Base-by-base conservation (phyloP, 1,284 basidiomycete species). In the Pascua sp. region DNA sequence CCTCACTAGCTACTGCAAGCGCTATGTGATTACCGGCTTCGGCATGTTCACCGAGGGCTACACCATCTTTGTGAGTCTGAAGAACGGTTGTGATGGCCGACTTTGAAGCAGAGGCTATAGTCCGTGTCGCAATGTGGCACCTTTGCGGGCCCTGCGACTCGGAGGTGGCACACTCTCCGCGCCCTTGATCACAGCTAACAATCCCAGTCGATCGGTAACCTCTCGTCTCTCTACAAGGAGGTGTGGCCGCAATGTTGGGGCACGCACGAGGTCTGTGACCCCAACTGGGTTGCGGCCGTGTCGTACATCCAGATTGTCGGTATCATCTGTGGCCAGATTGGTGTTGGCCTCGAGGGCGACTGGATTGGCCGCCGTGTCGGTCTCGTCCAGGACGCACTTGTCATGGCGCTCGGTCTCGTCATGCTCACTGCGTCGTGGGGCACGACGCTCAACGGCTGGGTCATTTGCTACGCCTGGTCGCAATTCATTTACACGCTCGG, bases 351-450 rank as follows among this genome's bases (percentile, higher is more conserved):
- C 65, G 81, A 83, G 66, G 81, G 80, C 53, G 82, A 83, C 65
- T 83, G 80, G 80, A 79, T 83, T 58, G 81, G 81, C 42, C 75
- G 81, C 55, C 74, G 75, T 61, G 80, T 80, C 57, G 80, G 81
- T 62, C 73, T 81, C 66, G 72, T 78, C 42, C 77, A 79, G 66
- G 77, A 77, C 53, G 76, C 77, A 1, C 63, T 76, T 51, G 64
- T 78, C 60, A 76, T 77, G 76, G 67, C 69, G 41, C 63, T 83
- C 50, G 81, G 80, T 57, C 75, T 81, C 52, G 67, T 81, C 66
- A 81, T 82, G 79, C 76, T 83, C 47, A 82, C 80, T 17, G 78
- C 79, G 15, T 79, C 80, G 62, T 83, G 82, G 82, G 81, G 80
- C 32, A 76, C 70, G 5, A 64, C 70, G 17, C 72, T 82, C 53